A percentile compares a stretch with the other conserved stretches of the same genome.
Evolutionary conservation across 2,329 filamentous ascomycete genomes (phyloP).

Genomic region (Aspergillaceae sp.): DNA sequence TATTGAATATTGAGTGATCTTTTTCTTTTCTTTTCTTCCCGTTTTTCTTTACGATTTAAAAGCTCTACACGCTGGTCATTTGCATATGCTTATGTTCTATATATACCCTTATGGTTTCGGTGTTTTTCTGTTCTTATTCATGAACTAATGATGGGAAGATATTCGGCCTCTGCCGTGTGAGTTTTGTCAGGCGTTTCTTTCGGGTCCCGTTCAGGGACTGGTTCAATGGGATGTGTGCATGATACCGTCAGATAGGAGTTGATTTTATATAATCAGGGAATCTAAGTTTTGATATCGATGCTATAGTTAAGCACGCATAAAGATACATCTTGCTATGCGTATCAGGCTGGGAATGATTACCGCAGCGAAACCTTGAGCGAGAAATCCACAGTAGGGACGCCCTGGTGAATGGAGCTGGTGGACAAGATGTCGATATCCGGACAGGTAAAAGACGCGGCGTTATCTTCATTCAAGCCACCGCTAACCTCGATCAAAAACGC

Average conservation of each 20-base stretch:
- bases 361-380: constrained; percentile 69
- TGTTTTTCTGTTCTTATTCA: no score
- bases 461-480: constrained; percentile 76
- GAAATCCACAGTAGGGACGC: constrained; percentile 87
- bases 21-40: background rate
- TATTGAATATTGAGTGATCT: constrained; percentile 25
- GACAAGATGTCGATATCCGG: constrained; percentile 89
- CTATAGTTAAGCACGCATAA: background rate
- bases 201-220: no score
- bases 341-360: constrained; percentile 6
- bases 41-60: no score
- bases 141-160: no score
- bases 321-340: no score
- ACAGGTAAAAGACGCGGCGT: constrained; percentile 65
- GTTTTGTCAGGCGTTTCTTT: no score
- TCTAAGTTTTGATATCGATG: background rate
- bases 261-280: background rate
- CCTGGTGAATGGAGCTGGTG: constrained; percentile 94
- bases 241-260: background rate
- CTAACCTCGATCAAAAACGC: constrained; percentile 82
- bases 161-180: no score
- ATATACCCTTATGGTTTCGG: constrained; percentile 1
- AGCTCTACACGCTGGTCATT: no score
- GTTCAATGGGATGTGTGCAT: background rate
- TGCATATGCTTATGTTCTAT: background rate